Conservation (phyloP, 441 rosid genomes). For the Eugenia klotzschiana region DNA sequence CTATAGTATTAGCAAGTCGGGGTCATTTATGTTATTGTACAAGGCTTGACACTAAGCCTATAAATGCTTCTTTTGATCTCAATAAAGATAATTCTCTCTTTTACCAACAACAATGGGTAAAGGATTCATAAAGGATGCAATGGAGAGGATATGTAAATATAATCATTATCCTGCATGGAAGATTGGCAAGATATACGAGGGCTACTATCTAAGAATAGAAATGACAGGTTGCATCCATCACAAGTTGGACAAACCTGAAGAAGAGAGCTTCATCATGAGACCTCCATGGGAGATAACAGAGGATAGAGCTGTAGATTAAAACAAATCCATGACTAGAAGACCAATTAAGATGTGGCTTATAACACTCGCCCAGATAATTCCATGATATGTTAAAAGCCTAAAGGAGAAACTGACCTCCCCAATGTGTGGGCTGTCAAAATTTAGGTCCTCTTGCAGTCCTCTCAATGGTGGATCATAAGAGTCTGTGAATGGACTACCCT, state of each 20-base stretch:
- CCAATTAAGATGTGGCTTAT: background rate
- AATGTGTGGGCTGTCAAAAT: constrained; percentile 95
- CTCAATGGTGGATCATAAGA: constrained; percentile 95
- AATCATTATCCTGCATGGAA: background rate
- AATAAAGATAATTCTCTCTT: no score
- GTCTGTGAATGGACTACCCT: constrained; percentile 71
- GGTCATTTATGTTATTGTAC: no score
- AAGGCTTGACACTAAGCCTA: no score
- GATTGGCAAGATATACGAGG: background rate
- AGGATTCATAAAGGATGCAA: background rate
- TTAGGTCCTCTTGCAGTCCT: constrained; percentile 95
- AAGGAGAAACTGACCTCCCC: constrained; percentile 69
- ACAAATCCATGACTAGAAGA: background rate
- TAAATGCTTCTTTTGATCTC: no score
- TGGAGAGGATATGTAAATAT: background rate
- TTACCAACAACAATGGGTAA: no score
- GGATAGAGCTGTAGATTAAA: background rate
- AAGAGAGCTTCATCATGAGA: background rate
- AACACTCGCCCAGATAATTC: background rate
- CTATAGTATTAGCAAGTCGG: no score
- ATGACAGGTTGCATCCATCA: background rate
- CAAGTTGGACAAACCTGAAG: background rate
- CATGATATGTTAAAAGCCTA: background rate
- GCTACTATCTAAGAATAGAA: background rate
- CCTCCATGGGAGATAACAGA: background rate